Conservation (phyloP, 306 rosid genomes). For the Dryas alaskensis region DNA sequence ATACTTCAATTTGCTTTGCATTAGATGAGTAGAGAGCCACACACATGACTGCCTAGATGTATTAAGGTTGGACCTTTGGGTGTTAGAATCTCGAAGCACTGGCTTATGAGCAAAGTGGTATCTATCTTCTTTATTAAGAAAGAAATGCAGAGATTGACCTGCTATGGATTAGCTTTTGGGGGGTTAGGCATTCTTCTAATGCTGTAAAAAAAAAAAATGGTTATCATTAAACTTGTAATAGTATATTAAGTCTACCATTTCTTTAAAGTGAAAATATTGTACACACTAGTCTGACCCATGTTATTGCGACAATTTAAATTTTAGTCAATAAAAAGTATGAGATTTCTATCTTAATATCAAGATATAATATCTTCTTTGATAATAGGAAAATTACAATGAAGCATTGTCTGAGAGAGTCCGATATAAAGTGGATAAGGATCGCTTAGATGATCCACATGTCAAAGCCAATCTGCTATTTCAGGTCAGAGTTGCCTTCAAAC, state of each 20-base stretch:
- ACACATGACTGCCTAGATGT: neutral
- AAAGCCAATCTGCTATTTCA: conserved; percentile 91
- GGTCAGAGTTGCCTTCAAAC: conserved; percentile 49
- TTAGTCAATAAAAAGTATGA: neutral
- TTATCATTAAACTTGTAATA: neutral
- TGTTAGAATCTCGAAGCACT: neutral
- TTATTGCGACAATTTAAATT: neutral
- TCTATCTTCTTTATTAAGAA: neutral
- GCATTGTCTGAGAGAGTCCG: conserved; percentile 72
- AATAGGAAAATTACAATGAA: conserved; percentile 78
- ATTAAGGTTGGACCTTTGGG: neutral
- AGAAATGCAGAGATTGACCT: neutral
- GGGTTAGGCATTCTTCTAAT: neutral
- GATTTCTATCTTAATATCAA: neutral
- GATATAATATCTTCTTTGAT: conserved; percentile 13
- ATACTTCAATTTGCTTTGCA: neutral
- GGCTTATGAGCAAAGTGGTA: neutral
- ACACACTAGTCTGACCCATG: neutral
- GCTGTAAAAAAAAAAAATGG: neutral
- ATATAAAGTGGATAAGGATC: conserved; percentile 76
- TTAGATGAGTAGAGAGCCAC: neutral
- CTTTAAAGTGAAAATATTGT: neutral
- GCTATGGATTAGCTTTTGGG: neutral
- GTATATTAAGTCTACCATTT: neutral
- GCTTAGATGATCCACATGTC: conserved; percentile 82